phyloP scores from a whole-genome alignment of 495 filamentous ascomycete genomes.

The Tuber borchii region DNA sequence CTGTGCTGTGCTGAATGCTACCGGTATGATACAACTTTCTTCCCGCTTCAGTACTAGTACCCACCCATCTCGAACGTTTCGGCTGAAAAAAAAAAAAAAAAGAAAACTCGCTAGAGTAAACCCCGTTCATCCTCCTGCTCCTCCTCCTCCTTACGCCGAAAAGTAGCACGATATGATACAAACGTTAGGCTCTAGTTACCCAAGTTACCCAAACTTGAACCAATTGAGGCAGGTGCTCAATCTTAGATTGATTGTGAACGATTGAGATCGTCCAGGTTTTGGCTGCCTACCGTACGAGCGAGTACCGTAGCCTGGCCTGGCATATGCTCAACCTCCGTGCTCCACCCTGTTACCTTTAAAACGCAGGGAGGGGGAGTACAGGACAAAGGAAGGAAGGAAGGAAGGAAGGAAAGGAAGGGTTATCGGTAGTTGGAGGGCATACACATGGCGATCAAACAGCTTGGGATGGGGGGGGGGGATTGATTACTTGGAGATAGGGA shows the following conservation, averaged over 20 bases:
- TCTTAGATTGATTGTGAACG: neutral
- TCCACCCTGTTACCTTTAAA: neutral
- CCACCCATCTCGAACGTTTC: neutral
- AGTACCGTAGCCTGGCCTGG: neutral
- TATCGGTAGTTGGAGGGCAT: neutral
- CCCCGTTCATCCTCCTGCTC: no score
- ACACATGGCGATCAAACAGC: neutral
- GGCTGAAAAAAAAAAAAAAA: neutral
- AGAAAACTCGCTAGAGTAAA: neutral
- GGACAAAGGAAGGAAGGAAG: neutral
- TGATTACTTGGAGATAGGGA: no score
- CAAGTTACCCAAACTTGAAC: neutral
- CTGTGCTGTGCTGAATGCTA: neutral
- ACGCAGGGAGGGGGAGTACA: neutral
- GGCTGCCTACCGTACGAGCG: neutral
- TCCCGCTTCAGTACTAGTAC: no score
- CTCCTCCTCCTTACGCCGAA: neutral
- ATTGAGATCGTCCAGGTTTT: neutral
- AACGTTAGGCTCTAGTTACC: neutral
- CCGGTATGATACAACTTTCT: no score
- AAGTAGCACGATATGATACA: neutral
- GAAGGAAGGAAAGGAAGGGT: neutral
- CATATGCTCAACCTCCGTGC: neutral
- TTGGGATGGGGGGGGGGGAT: neutral
- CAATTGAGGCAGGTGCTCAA: neutral